Conservation (phyloP, 2,329 filamentous ascomycete species). For the Verticillium nubilum region DNA sequence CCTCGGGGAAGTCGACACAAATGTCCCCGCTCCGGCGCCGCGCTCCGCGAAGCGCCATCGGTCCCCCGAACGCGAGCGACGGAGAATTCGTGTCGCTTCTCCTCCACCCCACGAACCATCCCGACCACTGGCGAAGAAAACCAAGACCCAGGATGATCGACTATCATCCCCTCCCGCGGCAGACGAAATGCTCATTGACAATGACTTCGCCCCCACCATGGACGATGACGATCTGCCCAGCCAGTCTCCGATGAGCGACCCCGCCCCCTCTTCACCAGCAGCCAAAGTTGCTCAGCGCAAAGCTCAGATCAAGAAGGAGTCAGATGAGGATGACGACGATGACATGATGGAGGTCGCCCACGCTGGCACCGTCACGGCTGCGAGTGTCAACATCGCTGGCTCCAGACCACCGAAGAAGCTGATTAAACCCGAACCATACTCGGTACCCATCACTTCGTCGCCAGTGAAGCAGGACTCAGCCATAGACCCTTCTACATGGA, state of each 20-base stretch:
- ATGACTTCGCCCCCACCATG: conserved; percentile 46
- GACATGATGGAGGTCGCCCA: conserved; percentile 85
- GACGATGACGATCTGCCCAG: conserved; percentile 53
- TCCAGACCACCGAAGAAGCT: conserved; percentile 72
- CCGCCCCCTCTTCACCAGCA: conserved; percentile 80
- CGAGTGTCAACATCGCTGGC: conserved; percentile 80
- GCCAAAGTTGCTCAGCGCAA: conserved; percentile 73
- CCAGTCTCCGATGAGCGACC: conserved; percentile 76
- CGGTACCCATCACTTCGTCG: conserved; percentile 72
- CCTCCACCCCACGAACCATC: conserved; percentile 62
- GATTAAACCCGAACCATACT: conserved; percentile 60
- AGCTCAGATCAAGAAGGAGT: conserved; percentile 42
- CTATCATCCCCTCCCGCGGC: conserved; percentile 41
- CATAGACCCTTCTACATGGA: conserved; percentile 83
- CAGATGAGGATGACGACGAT: conserved; percentile 66
- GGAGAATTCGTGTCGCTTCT: conserved; percentile 75
- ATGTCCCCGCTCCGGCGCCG: conserved; percentile 50
- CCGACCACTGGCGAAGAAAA: conserved; percentile 50
- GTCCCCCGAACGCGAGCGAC: conserved; percentile 59
- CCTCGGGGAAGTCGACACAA: conserved; percentile 82
- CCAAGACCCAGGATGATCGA: conserved; percentile 45
- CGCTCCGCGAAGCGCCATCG: conserved; percentile 59
- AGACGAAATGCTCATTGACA: conserved; percentile 47
- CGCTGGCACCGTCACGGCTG: conserved; percentile 59
- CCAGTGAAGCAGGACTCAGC: conserved; percentile 50